Percentiles rank a stretch among this genome's conserved stretches.
Evolutionary conservation across 2,329 filamentous ascomycete species (phyloP).

Genomic region (Biscogniauxia mediterranea): DNA sequence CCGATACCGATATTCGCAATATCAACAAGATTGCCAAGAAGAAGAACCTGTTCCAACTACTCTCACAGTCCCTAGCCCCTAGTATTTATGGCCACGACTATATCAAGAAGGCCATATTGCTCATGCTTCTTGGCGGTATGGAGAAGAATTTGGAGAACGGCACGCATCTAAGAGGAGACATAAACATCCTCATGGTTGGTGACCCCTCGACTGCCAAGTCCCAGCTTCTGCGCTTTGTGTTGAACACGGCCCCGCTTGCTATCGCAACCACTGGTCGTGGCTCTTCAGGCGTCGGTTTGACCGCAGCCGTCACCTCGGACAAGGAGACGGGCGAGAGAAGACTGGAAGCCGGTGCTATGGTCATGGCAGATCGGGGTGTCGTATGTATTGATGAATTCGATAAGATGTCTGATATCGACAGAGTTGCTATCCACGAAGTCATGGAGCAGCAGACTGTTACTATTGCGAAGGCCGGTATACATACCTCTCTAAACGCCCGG

Average conservation of each 20-base stretch:
- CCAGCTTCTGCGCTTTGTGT: constrained; percentile 92
- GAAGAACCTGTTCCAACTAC: constrained; percentile 85
- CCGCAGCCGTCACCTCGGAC: constrained; percentile 91
- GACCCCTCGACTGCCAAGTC: constrained; percentile 98
- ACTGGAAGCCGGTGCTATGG: constrained; percentile 97
- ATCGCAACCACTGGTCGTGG: constrained; percentile 97
- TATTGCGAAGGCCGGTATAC: constrained; percentile 97
- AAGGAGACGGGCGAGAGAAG: constrained; percentile 96
- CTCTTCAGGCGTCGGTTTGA: constrained; percentile 96
- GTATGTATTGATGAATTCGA: constrained; percentile 99
- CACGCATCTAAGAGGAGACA: constrained; percentile 95
- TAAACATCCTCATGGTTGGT: constrained; percentile 99
- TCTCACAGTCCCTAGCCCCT: constrained; percentile 91
- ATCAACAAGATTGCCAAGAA: constrained; percentile 98
- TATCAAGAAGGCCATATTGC: constrained; percentile 94
- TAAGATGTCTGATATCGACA: constrained; percentile 98
- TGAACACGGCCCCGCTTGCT: constrained; percentile 93
- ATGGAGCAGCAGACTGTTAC: constrained; percentile 99
- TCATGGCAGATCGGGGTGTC: constrained; percentile 92
- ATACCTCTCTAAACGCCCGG: constrained; percentile 93
- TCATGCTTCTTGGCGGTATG: constrained; percentile 93
- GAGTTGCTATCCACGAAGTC: constrained; percentile 98
- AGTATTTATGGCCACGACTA: constrained; percentile 97
- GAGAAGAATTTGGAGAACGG: constrained; percentile 99
- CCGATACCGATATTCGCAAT: constrained; percentile 94